A percentile compares a stretch with the other conserved stretches of the same genome.
Conservation (phyloP, 352 stramenopile genomes). For the Globisporangium solare region DNA sequence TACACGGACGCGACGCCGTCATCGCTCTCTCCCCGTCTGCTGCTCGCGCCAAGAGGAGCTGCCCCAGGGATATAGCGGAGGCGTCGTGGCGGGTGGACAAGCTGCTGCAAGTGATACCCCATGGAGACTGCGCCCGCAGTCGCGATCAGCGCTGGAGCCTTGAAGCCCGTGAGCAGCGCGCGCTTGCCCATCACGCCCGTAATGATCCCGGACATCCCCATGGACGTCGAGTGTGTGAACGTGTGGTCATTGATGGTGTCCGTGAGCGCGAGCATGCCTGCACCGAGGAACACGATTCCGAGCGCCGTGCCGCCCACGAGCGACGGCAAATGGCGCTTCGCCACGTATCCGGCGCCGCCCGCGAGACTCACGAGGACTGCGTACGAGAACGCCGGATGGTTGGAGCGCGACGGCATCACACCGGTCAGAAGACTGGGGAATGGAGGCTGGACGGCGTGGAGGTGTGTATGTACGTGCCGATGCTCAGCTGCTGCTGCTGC, state of each 20-base stretch:
- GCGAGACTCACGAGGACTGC: conserved; percentile 58
- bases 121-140: conserved; percentile 42
- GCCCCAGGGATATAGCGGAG: conserved; percentile 54
- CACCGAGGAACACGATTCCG: conserved; percentile 61
- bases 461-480: too few relatives aligned
- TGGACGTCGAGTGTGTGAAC: conserved; percentile 62
- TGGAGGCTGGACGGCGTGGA: too few relatives aligned
- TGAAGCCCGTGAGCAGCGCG: conserved; percentile 40
- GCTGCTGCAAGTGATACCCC: conserved; percentile 72
- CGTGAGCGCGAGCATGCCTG: conserved; percentile 57
- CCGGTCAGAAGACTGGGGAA: too few relatives aligned
- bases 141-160: conserved; percentile 38
- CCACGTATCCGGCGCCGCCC: conserved; percentile 52
- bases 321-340: conserved; percentile 60
- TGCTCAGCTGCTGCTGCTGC: too few relatives aligned
- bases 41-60: not conserved
- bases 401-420: conserved; percentile 1
- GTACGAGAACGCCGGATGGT: conserved; percentile 71
- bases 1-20: conserved; percentile 10
- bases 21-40: not conserved
- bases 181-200: conserved; percentile 49
- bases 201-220: conserved; percentile 69
- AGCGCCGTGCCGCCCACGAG: conserved; percentile 60
- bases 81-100: conserved; percentile 47
- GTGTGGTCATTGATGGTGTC: conserved; percentile 69